Conservation (phyloP, 2,329 filamentous ascomycete genomes). For the Aspergillus calidoustus region DNA sequence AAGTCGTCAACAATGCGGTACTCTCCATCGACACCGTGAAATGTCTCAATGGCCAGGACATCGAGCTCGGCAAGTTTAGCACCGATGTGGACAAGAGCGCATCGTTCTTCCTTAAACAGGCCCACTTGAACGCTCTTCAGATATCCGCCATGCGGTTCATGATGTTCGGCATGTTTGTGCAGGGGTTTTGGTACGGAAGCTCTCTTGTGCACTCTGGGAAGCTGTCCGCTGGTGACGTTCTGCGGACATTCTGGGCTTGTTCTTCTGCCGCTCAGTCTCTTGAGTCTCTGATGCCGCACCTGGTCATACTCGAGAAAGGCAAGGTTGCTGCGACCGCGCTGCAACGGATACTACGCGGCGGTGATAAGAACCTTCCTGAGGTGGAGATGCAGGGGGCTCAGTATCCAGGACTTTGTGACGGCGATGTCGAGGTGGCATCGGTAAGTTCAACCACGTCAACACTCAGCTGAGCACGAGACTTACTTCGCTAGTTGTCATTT, state of each 20-base stretch:
- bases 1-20: slow-evolving; percentile 71
- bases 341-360: slow-evolving; percentile 49
- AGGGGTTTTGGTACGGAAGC: slow-evolving; percentile 88
- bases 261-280: slow-evolving; percentile 76
- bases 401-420: slow-evolving; percentile 56
- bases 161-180: slow-evolving; percentile 77
- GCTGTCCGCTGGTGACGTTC: slow-evolving; percentile 66
- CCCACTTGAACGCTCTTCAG: slow-evolving; percentile 71
- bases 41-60: slow-evolving; percentile 74
- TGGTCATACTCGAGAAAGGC: slow-evolving; percentile 78
- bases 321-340: slow-evolving; percentile 72
- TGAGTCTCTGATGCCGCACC: slow-evolving; percentile 74
- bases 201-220: slow-evolving; percentile 66
- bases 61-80: slow-evolving; percentile 71
- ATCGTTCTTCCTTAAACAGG: slow-evolving; percentile 68
- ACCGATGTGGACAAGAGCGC: slow-evolving; percentile 62
- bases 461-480: not conserved
- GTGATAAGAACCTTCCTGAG: slow-evolving; percentile 21
- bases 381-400: slow-evolving; percentile 35
- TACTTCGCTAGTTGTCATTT: slow-evolving; percentile 69
- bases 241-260: slow-evolving; percentile 86
- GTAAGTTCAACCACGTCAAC: slow-evolving; percentile 49
- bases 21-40: slow-evolving; percentile 84
- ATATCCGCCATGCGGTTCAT: slow-evolving; percentile 75
- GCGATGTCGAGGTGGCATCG: slow-evolving; percentile 71